These are phyloP conservation scores for Starmerella asiatica DNA, from an alignment of 805 yeast species.

Conservation along the genomic window DNA sequence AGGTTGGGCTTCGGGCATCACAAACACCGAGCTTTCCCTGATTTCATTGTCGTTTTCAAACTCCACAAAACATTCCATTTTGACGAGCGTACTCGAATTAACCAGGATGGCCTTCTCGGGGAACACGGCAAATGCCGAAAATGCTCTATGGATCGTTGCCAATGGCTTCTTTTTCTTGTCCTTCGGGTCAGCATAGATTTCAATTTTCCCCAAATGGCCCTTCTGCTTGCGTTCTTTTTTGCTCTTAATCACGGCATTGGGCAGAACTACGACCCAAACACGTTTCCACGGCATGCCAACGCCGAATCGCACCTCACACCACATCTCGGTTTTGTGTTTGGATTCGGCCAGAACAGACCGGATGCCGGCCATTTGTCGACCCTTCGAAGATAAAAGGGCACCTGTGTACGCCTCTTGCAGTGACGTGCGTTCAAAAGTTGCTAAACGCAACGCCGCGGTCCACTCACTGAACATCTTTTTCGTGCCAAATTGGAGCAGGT, in stretches of 20 bases:
- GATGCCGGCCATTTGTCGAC: constrained; percentile 75
- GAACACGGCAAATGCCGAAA: constrained; percentile 75
- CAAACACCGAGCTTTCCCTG: constrained; percentile 47
- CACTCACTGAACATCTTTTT: constrained; percentile 53
- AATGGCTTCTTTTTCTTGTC: constrained; percentile 42
- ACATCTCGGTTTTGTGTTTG: constrained; percentile 76
- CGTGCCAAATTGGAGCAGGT: constrained; percentile 62
- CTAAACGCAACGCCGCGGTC: constrained; percentile 70
- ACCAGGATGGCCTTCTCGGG: constrained; percentile 73
- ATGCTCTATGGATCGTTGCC: constrained; percentile 62
- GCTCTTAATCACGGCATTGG: constrained; percentile 30
- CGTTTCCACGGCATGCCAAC: constrained; percentile 97
- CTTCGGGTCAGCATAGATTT: constrained; percentile 74
- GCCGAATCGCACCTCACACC: constrained; percentile 91
- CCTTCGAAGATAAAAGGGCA: constrained; percentile 82
- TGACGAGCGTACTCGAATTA: constrained; percentile 77
- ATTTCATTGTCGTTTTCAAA: constrained; percentile 30
- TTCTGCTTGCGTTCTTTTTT: constrained; percentile 30
- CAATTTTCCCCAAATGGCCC: constrained; percentile 45
- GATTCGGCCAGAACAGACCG: constrained; percentile 73
- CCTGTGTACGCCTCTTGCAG: constrained; percentile 96
- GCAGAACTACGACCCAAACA: constrained; percentile 78
- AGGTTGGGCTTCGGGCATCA: constrained; percentile 76
- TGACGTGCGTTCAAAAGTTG: constrained; percentile 66
- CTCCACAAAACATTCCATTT: constrained; percentile 65